These are phyloP conservation scores for Picochlorum costavermella DNA, from an alignment of 139 green algal genomes.

Conservation along the genomic window DNA sequence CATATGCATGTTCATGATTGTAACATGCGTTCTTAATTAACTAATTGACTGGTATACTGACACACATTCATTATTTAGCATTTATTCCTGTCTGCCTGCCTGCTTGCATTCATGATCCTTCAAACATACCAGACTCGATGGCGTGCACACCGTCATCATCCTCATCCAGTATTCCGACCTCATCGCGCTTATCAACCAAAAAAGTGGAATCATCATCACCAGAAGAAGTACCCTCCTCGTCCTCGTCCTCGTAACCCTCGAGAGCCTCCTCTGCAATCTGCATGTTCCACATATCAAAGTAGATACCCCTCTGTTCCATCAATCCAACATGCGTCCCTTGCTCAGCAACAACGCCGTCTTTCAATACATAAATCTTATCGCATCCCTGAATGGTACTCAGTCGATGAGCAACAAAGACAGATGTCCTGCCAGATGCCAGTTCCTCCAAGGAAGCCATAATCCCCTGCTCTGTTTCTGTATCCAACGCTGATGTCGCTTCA, in stretches of 20 bases:
- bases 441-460: constrained; percentile 62
- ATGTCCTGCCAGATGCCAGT: constrained; percentile 58
- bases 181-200: too few species aligned
- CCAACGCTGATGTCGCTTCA: constrained; percentile 77
- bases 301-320: constrained; percentile 29
- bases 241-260: constrained; percentile 7
- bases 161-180: too few species aligned
- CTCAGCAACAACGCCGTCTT: constrained; percentile 50
- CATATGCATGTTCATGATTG: too few species aligned
- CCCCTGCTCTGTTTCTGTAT: constrained; percentile 71
- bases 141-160: too few species aligned
- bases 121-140: too few species aligned
- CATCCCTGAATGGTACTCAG: constrained; percentile 69
- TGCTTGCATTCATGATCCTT: too few species aligned
- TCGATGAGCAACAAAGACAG: constrained; percentile 90
- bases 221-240: background rate
- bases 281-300: constrained; percentile 39
- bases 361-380: constrained; percentile 65
- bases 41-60: too few species aligned
- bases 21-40: too few species aligned
- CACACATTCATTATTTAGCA: too few species aligned
- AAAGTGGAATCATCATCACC: background rate
- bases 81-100: too few species aligned
- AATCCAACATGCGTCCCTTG: constrained; percentile 55
- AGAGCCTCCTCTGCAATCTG: constrained; percentile 23